Base-by-base conservation (phyloP, 768 basidiomycete genomes). In the Galerina marginata region DNA sequence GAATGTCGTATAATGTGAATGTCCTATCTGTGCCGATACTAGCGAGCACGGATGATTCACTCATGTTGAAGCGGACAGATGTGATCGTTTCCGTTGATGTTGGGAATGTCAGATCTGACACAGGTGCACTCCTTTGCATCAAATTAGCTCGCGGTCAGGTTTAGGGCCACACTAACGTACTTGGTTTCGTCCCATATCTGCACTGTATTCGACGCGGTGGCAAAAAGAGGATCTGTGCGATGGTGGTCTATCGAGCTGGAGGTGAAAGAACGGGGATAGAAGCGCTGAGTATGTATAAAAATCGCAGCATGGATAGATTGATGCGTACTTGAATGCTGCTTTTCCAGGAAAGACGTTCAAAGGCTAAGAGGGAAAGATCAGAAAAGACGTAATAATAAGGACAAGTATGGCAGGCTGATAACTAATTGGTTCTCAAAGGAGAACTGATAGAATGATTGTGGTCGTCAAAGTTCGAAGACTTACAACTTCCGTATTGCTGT, bases 171-270 rank as follows among this genome's bases (percentile, higher is more conserved):
- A 45, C 49, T 1, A 25, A 68, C 87, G n/a, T 56, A 94, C 92
- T 94, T 94, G 39, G 90, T 96, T 75, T 98, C 95, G 67, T 99
- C 97, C 97, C 97, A 99, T 65, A 99, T 83, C 72, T 99, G 96
- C 6, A 99, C 95, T 49, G 86, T 83, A 66, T 90, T 93, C 0
- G 95, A 96, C 2, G 95, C 95, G 0, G 96, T 96, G 0, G 95
- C 96, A 67, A 99, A 99, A 4, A 95, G 74, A n/a, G 90, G 81
- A 59, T 96, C 92, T 38, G 86, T 86, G 47, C 90, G 85, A 71
- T 99, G 97, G 70, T 98, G 97, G 67, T 98, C 95, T 74, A 99
- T 92, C 45, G 91, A 90, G 69, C 95, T 96, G 67, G 57, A 64
- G 53, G 65, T 12, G 29, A 56, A 56, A 54, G 45, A 36, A 40